Percentiles rank a stretch among this genome's conserved stretches.
Conservation (phyloP, 192 early-diverging fungal genomes). For the Powellomyces hirtus region DNA sequence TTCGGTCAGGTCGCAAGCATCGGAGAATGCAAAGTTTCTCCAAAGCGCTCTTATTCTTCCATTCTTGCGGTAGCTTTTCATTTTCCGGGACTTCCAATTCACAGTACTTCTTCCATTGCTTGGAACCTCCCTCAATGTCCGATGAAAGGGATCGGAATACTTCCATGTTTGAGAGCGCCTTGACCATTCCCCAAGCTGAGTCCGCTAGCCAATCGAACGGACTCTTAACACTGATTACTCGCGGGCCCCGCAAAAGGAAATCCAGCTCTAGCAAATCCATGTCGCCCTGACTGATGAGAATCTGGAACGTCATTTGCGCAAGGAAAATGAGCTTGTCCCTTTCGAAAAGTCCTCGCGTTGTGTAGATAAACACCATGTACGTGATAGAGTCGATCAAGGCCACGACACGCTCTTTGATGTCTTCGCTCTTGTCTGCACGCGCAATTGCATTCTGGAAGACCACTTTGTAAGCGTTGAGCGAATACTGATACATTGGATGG, state of each 20-base stretch:
- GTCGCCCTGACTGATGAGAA: constrained; percentile 52
- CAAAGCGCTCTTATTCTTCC: constrained; percentile 65
- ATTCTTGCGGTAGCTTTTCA: constrained; percentile 67
- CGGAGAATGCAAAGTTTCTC: constrained; percentile 65
- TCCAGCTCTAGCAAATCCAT: constrained; percentile 59
- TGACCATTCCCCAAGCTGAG: constrained; percentile 56
- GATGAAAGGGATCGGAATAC: constrained; percentile 53
- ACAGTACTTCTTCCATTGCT: constrained; percentile 70
- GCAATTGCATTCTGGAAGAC: constrained; percentile 64
- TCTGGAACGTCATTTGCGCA: constrained; percentile 69
- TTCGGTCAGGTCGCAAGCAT: constrained; percentile 60
- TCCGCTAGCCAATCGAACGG: constrained; percentile 60
- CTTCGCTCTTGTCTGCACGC: constrained; percentile 56
- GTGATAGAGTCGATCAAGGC: constrained; percentile 63
- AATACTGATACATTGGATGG: constrained; percentile 71
- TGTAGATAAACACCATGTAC: constrained; percentile 61
- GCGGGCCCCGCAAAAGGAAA: constrained; percentile 56
- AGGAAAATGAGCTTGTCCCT: constrained; percentile 63
- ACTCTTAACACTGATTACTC: constrained; percentile 44
- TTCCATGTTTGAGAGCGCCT: constrained; percentile 58
- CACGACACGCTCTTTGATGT: constrained; percentile 59
- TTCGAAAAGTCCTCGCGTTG: constrained; percentile 63
- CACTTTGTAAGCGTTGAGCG: constrained; percentile 66
- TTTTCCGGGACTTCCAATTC: constrained; percentile 64
- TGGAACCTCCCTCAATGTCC: constrained; percentile 64